Evolutionary conservation across 2,329 filamentous ascomycete species (phyloP), one percentile per base, ranked within the genome.

Genomic region (Xylariales sp.): DNA sequence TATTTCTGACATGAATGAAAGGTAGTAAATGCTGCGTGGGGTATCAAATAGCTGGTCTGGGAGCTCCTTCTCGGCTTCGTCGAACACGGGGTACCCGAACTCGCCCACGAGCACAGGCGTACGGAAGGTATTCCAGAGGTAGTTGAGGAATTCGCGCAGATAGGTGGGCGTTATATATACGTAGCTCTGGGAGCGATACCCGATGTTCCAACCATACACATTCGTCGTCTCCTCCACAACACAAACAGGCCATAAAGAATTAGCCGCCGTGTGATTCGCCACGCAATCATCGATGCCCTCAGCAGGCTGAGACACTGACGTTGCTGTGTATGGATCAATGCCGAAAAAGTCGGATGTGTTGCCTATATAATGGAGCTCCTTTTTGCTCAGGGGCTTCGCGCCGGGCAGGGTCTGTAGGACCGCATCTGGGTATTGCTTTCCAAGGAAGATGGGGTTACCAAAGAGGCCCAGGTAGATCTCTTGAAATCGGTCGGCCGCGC

Each of bases 81-180:
- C 81, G 56, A 82, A 86, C 0, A 87, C 82, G 3, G 86, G 84
- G 73, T 87, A 89, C 0, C 87, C 87, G 69, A 89, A 89, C 73
- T 90, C 87, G 6, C 83, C 82, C 5, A 89, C 77, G 7, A 86
- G 78, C 0, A 85, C 78, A 0, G 85, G 84, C 0, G 77, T 74
- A 39, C 78, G 82, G 80, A 84, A 90, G 0, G 85, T 89, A 75
- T 89, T 89, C 81, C 84, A 87, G 1, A 90, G 77, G 72, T 89
- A 90, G 70, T 80, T 83, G 4, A 88, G 79, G 69, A 86, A 85
- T 61, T 80, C 81, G 60, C 86, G 82, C n/a, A 90, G 81, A 70
- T 87, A 89, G 1, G 81, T 82, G 0, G 87, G 88, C 0, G 88
- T 85, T 41, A 85, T 84, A 76, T 89, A 88, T n/a, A 86, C 83